Percentiles rank a stretch among this genome's conserved stretches.
phyloP scores from a whole-genome alignment of 306 rosid genomes.

The Crataegus laevigata region DNA sequence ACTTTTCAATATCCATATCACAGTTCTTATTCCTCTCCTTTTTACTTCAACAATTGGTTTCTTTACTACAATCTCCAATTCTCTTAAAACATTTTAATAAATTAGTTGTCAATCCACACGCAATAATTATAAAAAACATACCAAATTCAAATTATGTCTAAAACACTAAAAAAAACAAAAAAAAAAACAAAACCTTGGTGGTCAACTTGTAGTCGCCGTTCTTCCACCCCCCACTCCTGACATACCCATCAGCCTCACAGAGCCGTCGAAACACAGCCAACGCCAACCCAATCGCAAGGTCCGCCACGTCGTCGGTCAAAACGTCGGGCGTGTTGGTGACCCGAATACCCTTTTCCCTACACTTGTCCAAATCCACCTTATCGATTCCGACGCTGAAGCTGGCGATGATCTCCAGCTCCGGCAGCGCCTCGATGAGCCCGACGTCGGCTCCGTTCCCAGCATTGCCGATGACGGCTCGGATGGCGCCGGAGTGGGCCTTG shows the following conservation, averaged over 20 bases:
- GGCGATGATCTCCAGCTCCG: conserved; percentile 61
- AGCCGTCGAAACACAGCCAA: conserved; percentile 51
- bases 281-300: conserved; percentile 50
- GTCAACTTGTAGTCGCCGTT: conserved; percentile 49
- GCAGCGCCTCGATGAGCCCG: conserved; percentile 41
- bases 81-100: not conserved
- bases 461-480: conserved; percentile 56
- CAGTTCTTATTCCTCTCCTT: not conserved
- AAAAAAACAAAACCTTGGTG: conserved; percentile 44
- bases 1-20: not conserved
- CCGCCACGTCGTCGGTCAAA: conserved; percentile 74
- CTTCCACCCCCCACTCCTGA: conserved; percentile 69
- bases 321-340: conserved; percentile 77
- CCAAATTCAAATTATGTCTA: not conserved
- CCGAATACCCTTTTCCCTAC: conserved; percentile 57
- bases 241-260: conserved; percentile 48
- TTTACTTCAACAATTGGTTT: not conserved
- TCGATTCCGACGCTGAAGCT: conserved; percentile 70
- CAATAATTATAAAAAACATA: not conserved
- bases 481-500: conserved; percentile 26
- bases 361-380: conserved; percentile 41
- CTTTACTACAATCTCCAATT: not conserved
- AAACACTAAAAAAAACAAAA: not conserved
- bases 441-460: conserved; percentile 41
- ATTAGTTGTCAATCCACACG: not conserved